Conservation (phyloP, 305 asterid species). For the Fraxinus dipetala region DNA sequence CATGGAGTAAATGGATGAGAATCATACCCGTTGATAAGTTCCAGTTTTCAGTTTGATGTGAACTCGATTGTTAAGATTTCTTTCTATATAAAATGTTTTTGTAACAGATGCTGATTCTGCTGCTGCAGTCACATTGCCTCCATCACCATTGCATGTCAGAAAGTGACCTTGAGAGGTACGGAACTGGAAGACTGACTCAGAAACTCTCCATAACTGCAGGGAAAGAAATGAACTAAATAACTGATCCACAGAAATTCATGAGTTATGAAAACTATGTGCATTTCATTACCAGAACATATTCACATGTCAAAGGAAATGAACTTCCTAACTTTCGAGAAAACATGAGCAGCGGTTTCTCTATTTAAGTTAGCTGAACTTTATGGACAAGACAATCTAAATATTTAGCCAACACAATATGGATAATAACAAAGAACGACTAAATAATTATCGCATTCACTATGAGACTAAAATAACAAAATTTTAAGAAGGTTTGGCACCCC, state of each 20-base stretch:
- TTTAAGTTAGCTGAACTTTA: not conserved
- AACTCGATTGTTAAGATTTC: conserved; percentile 44
- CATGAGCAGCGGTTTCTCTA: not conserved
- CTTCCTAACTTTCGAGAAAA: not conserved
- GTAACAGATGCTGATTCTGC: conserved; percentile 46
- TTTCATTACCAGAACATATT: not conserved
- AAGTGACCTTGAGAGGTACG: conserved; percentile 62
- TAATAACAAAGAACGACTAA: not conserved
- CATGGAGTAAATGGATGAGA: not conserved
- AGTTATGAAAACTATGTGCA: not conserved
- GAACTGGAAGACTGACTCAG: conserved; percentile 62
- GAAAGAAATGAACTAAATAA: conserved; percentile 18
- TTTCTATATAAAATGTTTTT: conserved; percentile 65
- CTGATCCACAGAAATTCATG: conserved; percentile 3
- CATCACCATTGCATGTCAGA: conserved; percentile 51
- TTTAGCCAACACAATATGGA: not conserved
- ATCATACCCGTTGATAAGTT: conserved; percentile 55
- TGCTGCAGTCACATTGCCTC: conserved; percentile 44
- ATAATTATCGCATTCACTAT: not conserved
- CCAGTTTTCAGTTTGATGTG: conserved; percentile 64
- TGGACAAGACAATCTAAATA: conserved; percentile 3
- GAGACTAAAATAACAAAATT: not conserved
- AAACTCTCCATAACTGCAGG: conserved; percentile 71
- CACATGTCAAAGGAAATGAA: not conserved
- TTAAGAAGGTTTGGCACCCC: conserved; percentile 9